phyloP scores from a whole-genome alignment of 2,329 filamentous ascomycete species.

The Colletotrichum cordylinicola region DNA sequence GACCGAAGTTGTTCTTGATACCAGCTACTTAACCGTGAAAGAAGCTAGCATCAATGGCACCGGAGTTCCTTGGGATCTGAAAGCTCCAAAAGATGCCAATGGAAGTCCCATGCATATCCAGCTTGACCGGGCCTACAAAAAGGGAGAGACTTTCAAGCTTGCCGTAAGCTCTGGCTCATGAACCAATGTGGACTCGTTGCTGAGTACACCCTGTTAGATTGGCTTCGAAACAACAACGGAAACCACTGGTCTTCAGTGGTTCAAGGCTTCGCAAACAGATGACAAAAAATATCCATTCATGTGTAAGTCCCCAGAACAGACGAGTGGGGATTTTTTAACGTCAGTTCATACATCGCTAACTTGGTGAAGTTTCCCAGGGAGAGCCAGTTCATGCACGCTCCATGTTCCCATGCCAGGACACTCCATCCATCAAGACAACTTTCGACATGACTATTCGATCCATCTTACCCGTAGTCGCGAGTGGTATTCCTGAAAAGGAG shows the following conservation, averaged over 20 bases:
- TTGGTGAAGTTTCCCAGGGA: slow-evolving; percentile 74
- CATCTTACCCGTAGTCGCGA: slow-evolving; percentile 85
- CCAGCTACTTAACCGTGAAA: neutral
- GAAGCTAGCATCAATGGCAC: neutral
- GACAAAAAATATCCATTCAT: slow-evolving; percentile 97
- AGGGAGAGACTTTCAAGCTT: neutral
- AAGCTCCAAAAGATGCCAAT: neutral
- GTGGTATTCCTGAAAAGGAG: slow-evolving; percentile 64
- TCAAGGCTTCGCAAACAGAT: slow-evolving; percentile 88
- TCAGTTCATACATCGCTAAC: neutral
- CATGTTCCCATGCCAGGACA: slow-evolving; percentile 95
- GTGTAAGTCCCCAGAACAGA: slow-evolving; percentile 45
- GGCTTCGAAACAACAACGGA: slow-evolving; percentile 80
- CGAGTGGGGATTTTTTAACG: too few relatives aligned
- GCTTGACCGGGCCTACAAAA: neutral
- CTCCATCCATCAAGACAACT: slow-evolving; percentile 92
- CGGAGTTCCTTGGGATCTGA: neutral
- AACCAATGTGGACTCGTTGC: neutral
- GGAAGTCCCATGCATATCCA: neutral
- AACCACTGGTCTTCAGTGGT: slow-evolving; percentile 93
- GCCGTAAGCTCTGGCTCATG: neutral
- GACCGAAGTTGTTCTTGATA: neutral
- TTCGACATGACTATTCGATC: slow-evolving; percentile 89
- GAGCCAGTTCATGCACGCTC: slow-evolving; percentile 95
- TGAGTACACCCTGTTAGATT: slow-evolving; percentile 50